These are phyloP conservation scores for Irpex sp. DNA, from an alignment of 1,284 basidiomycete species.

Conservation along the genomic window DNA sequence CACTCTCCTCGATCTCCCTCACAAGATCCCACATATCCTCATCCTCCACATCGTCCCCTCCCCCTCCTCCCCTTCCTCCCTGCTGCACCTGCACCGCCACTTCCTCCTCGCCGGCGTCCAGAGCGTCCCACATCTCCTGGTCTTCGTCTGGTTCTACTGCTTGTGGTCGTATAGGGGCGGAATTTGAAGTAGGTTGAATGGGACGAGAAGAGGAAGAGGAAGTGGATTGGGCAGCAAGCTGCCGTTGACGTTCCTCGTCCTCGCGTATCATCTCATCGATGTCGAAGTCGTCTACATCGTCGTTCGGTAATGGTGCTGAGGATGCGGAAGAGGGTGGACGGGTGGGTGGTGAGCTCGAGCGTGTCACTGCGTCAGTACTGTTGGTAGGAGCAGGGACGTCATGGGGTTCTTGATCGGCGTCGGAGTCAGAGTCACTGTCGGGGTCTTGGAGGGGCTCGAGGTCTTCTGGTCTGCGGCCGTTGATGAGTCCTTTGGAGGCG, in stretches of 20 bases:
- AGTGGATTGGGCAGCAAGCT: conserved; percentile 2
- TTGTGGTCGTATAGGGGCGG: not conserved
- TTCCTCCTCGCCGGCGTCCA: conserved; percentile 26
- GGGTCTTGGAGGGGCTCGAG: conserved; percentile 29
- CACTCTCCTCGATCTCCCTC: conserved; percentile 47
- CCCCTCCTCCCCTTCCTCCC: not conserved
- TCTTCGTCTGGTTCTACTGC: conserved; percentile 44
- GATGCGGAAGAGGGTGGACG: conserved; percentile 45
- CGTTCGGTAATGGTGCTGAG: conserved; percentile 18
- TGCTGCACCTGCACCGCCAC: conserved; percentile 6
- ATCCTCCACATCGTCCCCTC: conserved; percentile 31
- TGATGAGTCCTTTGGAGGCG: conserved; percentile 54
- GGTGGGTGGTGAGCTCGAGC: conserved; percentile 23
- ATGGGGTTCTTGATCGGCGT: conserved; percentile 1
- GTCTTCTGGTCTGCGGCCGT: conserved; percentile 30
- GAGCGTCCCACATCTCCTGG: conserved; percentile 50
- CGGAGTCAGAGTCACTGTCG: conserved; percentile 18
- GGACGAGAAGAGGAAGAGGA: not conserved
- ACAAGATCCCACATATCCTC: conserved; percentile 70
- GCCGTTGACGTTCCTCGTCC: conserved; percentile 38
- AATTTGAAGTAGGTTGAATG: not conserved
- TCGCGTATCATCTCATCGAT: conserved; percentile 47
- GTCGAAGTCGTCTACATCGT: conserved; percentile 49
- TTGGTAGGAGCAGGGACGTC: not conserved
- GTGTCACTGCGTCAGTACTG: not conserved